Evolutionary conservation across 2,329 filamentous ascomycete species (phyloP).

Genomic region (Trichoderma atroviride): DNA sequence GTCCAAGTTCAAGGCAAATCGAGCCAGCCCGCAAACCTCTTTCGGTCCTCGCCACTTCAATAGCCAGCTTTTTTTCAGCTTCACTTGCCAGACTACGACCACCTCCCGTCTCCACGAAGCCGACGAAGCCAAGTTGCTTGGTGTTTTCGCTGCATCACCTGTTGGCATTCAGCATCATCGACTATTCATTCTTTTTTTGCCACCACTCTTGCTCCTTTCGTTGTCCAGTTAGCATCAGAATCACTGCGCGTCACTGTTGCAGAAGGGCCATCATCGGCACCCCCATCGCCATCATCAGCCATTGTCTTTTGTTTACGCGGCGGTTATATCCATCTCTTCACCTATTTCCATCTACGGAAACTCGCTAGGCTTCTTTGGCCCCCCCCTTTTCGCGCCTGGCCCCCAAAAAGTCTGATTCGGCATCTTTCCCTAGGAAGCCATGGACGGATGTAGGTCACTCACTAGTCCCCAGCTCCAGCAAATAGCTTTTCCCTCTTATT

Average conservation of each 20-base stretch:
- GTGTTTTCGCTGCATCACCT: neutral
- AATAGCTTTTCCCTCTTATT: neutral
- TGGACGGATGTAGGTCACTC: conserved; percentile 34
- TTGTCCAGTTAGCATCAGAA: neutral
- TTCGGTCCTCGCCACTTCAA: neutral
- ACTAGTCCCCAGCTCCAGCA: neutral
- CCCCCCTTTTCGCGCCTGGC: conserved; percentile 14
- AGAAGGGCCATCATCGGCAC: neutral
- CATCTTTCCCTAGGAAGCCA: conserved; percentile 21
- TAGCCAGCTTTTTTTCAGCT: conserved; percentile 7
- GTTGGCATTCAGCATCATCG: conserved; percentile 2
- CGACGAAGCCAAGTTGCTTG: neutral
- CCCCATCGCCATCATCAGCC: conserved; percentile 8
- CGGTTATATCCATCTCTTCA: neutral
- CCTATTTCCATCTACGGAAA: conserved; percentile 11
- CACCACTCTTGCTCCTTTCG: no score
- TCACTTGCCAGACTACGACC: neutral
- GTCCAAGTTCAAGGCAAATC: conserved; percentile 1
- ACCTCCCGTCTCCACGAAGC: neutral
- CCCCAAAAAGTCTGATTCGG: conserved; percentile 5
- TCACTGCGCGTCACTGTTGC: conserved; percentile 4
- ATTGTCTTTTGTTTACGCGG: neutral
- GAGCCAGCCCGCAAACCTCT: conserved; percentile 5
- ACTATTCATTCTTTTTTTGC: neutral
- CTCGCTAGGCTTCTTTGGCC: conserved; percentile 2